Conservation (phyloP, 1,139 yeast genomes). For the Meyerozyma sp. region DNA sequence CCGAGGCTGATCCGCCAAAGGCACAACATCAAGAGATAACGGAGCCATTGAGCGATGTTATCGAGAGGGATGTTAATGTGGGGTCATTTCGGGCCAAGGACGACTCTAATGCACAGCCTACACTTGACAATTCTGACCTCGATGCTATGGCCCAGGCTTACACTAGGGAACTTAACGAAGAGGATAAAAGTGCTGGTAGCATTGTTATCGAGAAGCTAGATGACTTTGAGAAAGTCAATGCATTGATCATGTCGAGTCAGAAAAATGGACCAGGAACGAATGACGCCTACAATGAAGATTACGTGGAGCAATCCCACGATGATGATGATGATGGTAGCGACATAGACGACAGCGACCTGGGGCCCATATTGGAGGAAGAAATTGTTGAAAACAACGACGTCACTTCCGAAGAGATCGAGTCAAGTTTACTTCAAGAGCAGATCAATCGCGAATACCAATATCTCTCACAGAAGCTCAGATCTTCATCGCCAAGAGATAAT, state of each 20-base stretch:
- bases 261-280: slow-evolving; percentile 15
- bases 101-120: neutral
- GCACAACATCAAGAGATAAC: neutral
- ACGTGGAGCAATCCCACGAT: no score
- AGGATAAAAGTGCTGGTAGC: slow-evolving; percentile 45
- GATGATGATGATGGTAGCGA: slow-evolving; percentile 2
- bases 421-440: slow-evolving; percentile 14
- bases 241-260: slow-evolving; percentile 18
- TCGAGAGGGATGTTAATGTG: neutral
- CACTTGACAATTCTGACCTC: neutral
- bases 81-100: neutral
- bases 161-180: slow-evolving; percentile 1
- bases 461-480: slow-evolving; percentile 23
- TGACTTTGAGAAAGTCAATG: slow-evolving; percentile 40
- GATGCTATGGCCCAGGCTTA: slow-evolving; percentile 3
- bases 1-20: neutral
- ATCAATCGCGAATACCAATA: slow-evolving; percentile 8
- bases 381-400: slow-evolving; percentile 32
- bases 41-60: neutral
- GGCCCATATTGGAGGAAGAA: slow-evolving; percentile 30
- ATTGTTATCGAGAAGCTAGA: slow-evolving; percentile 44
- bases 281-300: slow-evolving; percentile 11
- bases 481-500: slow-evolving; percentile 41
- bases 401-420: slow-evolving; percentile 14
- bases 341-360: slow-evolving; percentile 36